A percentile compares a stretch with the other conserved stretches of the same genome.
Conservation (phyloP, 441 rosid genomes). For the Euphorbia celastroides region DNA sequence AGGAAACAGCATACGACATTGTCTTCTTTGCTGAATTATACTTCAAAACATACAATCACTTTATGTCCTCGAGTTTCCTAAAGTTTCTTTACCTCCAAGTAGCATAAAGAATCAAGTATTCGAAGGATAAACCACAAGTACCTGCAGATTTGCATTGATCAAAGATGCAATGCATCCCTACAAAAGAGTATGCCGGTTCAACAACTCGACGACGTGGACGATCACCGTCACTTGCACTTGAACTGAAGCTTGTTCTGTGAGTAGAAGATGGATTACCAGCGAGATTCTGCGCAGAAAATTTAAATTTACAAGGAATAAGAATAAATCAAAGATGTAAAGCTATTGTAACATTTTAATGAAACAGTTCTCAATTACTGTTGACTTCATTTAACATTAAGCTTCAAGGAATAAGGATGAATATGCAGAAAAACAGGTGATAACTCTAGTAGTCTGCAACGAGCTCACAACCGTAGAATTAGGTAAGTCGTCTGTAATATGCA, state of each 20-base stretch:
- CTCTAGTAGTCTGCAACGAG: background rate
- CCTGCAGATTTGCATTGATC: slow-evolving; percentile 97
- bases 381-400: background rate
- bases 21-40: slow-evolving; percentile 1
- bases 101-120: background rate
- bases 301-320: slow-evolving; percentile 1
- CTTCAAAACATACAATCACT: background rate
- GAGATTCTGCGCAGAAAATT: slow-evolving; percentile 52
- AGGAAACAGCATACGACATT: background rate
- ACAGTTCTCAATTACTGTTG: background rate
- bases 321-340: background rate
- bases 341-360: slow-evolving; percentile 2
- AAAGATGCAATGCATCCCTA: slow-evolving; percentile 95
- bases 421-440: background rate
- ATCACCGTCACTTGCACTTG: slow-evolving; percentile 68
- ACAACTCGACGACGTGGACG: slow-evolving; percentile 42
- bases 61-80: background rate
- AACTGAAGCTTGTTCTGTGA: slow-evolving; percentile 78
- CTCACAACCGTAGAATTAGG: background rate
- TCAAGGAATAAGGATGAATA: background rate
- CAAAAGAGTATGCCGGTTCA: slow-evolving; percentile 90
- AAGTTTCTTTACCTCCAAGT: background rate
- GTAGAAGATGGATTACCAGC: slow-evolving; percentile 53
- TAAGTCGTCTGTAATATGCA: background rate
- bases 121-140: slow-evolving; percentile 19